These are phyloP conservation scores for Apiospora arundinis DNA, from an alignment of 2,329 filamentous ascomycete genomes.

Conservation along the genomic window DNA sequence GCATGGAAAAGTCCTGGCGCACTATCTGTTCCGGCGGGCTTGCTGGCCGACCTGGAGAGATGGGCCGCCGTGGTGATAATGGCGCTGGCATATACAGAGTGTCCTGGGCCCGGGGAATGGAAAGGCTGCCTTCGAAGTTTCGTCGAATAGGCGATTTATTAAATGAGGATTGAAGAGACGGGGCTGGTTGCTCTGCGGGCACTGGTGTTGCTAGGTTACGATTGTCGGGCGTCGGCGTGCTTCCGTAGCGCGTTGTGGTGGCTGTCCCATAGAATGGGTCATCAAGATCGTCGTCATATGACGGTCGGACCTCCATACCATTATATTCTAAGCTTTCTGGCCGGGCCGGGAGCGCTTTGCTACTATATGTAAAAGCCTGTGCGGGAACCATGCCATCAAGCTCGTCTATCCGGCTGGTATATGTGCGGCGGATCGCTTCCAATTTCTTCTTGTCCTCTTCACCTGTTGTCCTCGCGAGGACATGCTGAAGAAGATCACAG, in stretches of 20 bases:
- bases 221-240: conserved; percentile 17
- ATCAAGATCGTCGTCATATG: conserved; percentile 49
- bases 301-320: conserved; percentile 41
- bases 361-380: conserved; percentile 51
- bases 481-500: conserved; percentile 84
- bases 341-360: conserved; percentile 78
- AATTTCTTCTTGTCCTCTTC: conserved; percentile 90
- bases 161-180: conserved; percentile 58
- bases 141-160: conserved; percentile 55
- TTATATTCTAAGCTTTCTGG: conserved; percentile 68
- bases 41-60: conserved; percentile 50
- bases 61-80: conserved; percentile 68
- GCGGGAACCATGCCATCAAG: conserved; percentile 73
- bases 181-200: background rate
- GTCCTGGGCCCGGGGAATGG: conserved; percentile 58
- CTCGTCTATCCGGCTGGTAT: conserved; percentile 88
- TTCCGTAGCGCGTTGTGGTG: conserved; percentile 45
- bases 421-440: conserved; percentile 90
- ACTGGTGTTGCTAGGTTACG: conserved; percentile 15
- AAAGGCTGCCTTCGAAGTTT: conserved; percentile 42
- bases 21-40: conserved; percentile 41
- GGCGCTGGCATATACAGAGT: conserved; percentile 72
- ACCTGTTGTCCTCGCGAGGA: conserved; percentile 82
- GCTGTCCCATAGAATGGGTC: conserved; percentile 57
- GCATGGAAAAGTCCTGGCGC: conserved; percentile 44